Base-by-base conservation (phyloP, 345 rosid genomes). In the Cardamine chenopodiifolia region DNA sequence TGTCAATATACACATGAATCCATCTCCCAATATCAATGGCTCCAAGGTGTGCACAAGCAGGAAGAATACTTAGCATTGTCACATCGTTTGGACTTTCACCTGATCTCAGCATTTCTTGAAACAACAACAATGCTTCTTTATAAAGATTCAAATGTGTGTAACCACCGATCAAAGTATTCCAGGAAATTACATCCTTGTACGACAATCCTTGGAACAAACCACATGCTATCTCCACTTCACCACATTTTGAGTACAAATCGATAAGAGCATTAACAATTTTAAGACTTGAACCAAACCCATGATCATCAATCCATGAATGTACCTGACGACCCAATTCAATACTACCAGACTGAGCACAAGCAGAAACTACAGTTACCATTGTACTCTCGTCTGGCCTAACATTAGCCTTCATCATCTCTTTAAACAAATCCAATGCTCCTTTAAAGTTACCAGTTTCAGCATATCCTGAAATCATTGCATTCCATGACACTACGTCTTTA, bases 131-230 rank as follows among this genome's bases (percentile, higher is more conserved):
- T 19, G 89, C 89, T 77, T 84, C 87, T 71, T 74, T 84, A 57
- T 82, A 82, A 32, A 44, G 20, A 71, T 71, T 83, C 83, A 32
- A 60, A 71, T 76, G 84, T 34, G 85, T 60, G 68, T 80, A 83
- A 57, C 89, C 91, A 72, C 91, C 87, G 8, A 87, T 84, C 83
- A 89, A 76, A 0, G 85, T 88, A 59, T 87, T 89, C 93, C 93
- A 85, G 0, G 88, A 83, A 66, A 89, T 81, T 15, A 84, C 89
- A 81, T 85, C 86, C 72, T 79, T 87, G 59, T 45, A 20, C n/a
- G 17, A 35, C 58, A 83, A 66, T 31, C 72, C 64, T 35, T 83
- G 80, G 49, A 89, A 87, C 82, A 87, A 75, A 61, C 37, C 60
- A 37, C 49, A 77, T 7, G 87, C 84, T 69, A 35, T 75, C n/a